A percentile compares a stretch with the other conserved stretches of the same genome.
Evolutionary conservation across 208 protist genomes (phyloP).

Genomic region (Leishmania tropica): DNA sequence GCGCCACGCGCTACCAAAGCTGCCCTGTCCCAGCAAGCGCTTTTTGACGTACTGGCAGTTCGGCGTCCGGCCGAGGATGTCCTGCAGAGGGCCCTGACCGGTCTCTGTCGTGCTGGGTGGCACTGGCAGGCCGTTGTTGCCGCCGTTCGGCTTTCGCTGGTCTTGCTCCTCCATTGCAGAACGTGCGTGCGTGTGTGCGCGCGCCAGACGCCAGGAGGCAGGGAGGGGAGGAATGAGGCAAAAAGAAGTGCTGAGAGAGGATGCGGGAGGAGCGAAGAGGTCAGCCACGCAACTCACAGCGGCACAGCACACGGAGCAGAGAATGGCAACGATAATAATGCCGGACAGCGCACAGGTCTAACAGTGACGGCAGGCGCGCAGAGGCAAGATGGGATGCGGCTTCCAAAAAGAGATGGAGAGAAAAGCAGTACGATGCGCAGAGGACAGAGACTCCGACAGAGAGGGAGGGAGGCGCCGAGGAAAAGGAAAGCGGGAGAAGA

Average conservation of each 20-base stretch:
- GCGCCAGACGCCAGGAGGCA: not conserved
- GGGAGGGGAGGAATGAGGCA: constrained; percentile 9
- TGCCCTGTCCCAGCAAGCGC: constrained; percentile 91
- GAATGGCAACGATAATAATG: no score
- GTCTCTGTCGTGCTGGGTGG: constrained; percentile 48
- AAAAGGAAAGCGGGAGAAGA: not conserved
- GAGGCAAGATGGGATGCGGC: no score
- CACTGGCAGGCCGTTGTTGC: constrained; percentile 55
- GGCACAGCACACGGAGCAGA: no score
- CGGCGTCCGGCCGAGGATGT: constrained; percentile 63
- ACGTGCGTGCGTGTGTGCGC: not conserved
- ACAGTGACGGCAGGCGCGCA: no score
- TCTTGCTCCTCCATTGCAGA: constrained; percentile 22
- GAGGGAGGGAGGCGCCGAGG: not conserved
- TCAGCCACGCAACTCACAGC: no score
- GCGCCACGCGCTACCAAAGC: constrained; percentile 90
- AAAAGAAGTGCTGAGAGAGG: not conserved
- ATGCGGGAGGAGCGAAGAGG: not conserved
- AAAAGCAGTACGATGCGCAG: no score
- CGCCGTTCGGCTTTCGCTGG: constrained; percentile 38
- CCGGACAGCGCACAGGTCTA: no score
- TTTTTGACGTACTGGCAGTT: constrained; percentile 84
- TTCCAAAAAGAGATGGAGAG: no score
- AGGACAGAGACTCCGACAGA: not conserved
- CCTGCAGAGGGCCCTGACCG: constrained; percentile 58